Percentiles rank a stretch among this genome's conserved stretches.
Conservation (phyloP, 768 basidiomycete genomes). For the Amanita pseudoporphyria region DNA sequence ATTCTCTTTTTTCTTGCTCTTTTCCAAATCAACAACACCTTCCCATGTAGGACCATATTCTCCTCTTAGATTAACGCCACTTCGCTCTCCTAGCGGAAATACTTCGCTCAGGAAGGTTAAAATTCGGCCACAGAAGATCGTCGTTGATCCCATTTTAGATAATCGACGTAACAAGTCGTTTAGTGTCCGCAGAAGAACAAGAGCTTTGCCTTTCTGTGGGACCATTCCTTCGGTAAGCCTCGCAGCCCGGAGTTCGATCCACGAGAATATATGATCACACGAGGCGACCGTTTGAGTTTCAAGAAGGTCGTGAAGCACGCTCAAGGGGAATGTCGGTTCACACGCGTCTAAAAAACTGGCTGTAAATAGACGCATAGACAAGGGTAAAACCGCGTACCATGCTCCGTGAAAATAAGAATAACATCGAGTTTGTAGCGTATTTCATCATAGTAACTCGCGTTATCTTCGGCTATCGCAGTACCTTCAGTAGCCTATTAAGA, state of each 20-base stretch:
- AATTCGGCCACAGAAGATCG: slow-evolving; percentile 84
- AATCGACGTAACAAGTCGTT: slow-evolving; percentile 83
- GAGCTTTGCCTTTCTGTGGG: slow-evolving; percentile 83
- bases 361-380: not conserved
- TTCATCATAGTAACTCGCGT: slow-evolving; percentile 49
- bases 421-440: slow-evolving; percentile 61
- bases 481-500: slow-evolving; percentile 54
- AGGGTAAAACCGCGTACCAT: slow-evolving; percentile 35
- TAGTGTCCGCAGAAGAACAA: slow-evolving; percentile 71
- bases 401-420: slow-evolving; percentile 67
- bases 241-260: slow-evolving; percentile 67
- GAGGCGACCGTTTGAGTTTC: slow-evolving; percentile 81
- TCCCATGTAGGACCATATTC: slow-evolving; percentile 81
- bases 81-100: slow-evolving; percentile 81
- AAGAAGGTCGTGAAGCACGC: slow-evolving; percentile 69
- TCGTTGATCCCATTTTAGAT: slow-evolving; percentile 78
- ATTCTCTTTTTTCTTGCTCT: slow-evolving; percentile 21
- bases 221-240: slow-evolving; percentile 71
- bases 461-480: slow-evolving; percentile 41
- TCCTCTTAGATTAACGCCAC: slow-evolving; percentile 86
- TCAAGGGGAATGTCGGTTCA: slow-evolving; percentile 65
- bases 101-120: slow-evolving; percentile 78
- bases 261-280: slow-evolving; percentile 81
- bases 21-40: slow-evolving; percentile 37
- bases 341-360: slow-evolving; percentile 48